Base-by-base conservation (phyloP, 768 basidiomycete genomes). In the Leccinum uliginosum region DNA sequence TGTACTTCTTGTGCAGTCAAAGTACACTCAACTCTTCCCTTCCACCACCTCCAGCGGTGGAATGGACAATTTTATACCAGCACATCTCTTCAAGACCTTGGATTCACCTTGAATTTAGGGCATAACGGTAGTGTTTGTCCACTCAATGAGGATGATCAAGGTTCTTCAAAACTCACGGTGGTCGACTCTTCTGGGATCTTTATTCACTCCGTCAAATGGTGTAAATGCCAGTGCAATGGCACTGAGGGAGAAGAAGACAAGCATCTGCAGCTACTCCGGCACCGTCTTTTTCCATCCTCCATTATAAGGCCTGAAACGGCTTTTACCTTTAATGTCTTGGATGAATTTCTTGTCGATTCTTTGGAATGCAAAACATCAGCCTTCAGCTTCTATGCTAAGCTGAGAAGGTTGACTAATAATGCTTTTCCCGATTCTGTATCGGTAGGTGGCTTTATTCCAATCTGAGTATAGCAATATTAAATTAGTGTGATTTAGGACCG, bases 261-360 rank as follows among this genome's bases (percentile, higher is more conserved):
- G 26, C 49, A 50, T 14, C 12, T 50, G 0, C 29, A 32, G 11
- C 49, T 50, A 27, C 30, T 50, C 3, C 17, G 21, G 2, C 21
- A 7, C 12, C 1, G 4, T 21, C 17, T 50, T 2, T 50, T 50
- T 44, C 58, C 66, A 1, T 56, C 66, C 2, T 61, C 51, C 17
- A 48, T 58, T 3, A 24, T 23, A 0, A 46, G 32, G 19, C 62
- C 66, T n/a, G 40, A 59, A 30, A 60, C 59, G 0, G 65, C 58
- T 1, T 69, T 69, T 24, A 67, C 62, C 3, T 68, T 68, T 40
- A 19, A 46, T 7, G 65, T 64, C 2, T 58, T 68, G 9, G 53
- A 71, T 46, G 12, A 60, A 5, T 67, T 68, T 45, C 32, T 59
- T 5, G 47, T 70, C 4, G 59, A 68, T 17, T 8, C 35, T 1